A percentile compares a stretch with the other conserved stretches of the same genome.
Conservation (phyloP, 2,329 filamentous ascomycete genomes). For the Botrytis paeoniae region DNA sequence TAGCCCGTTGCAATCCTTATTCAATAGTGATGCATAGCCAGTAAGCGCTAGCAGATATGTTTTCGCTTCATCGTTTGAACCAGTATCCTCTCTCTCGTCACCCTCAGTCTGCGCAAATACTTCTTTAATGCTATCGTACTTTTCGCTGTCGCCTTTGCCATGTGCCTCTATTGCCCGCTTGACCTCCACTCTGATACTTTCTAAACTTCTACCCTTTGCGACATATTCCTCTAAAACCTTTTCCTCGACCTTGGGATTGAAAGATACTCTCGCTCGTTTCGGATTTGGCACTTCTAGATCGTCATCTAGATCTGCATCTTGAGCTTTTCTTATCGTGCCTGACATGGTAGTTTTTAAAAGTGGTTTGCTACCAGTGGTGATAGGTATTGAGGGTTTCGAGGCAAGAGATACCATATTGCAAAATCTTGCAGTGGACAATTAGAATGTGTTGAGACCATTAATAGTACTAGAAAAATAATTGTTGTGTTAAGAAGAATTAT, state of each 20-base stretch:
- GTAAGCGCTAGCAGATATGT: constrained; percentile 62
- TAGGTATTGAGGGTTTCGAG: constrained; percentile 9
- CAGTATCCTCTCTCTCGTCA: constrained; percentile 27
- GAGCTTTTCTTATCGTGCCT: constrained; percentile 33
- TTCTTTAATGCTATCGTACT: constrained; percentile 60
- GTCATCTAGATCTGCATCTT: constrained; percentile 32
- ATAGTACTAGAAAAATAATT: constrained; percentile 1
- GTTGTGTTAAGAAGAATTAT: neutral
- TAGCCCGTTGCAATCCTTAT: constrained; percentile 56
- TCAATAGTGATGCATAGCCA: constrained; percentile 57
- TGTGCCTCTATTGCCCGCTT: constrained; percentile 51
- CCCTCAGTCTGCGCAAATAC: constrained; percentile 43
- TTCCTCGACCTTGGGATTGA: constrained; percentile 38
- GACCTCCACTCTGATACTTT: constrained; percentile 35
- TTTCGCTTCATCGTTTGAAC: constrained; percentile 44
- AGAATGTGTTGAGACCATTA: constrained; percentile 4
- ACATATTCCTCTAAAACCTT: constrained; percentile 36
- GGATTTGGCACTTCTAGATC: constrained; percentile 32
- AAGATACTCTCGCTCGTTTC: constrained; percentile 36
- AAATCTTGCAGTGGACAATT: neutral
- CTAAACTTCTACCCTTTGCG: constrained; percentile 30
- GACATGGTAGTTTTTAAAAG: constrained; percentile 34
- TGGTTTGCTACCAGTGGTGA: constrained; percentile 28
- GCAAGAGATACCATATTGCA: constrained; percentile 18
- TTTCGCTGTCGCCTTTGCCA: constrained; percentile 54